Evolutionary conservation across 441 rosid species (phyloP).

Genomic region (Caryocar brasiliense): DNA sequence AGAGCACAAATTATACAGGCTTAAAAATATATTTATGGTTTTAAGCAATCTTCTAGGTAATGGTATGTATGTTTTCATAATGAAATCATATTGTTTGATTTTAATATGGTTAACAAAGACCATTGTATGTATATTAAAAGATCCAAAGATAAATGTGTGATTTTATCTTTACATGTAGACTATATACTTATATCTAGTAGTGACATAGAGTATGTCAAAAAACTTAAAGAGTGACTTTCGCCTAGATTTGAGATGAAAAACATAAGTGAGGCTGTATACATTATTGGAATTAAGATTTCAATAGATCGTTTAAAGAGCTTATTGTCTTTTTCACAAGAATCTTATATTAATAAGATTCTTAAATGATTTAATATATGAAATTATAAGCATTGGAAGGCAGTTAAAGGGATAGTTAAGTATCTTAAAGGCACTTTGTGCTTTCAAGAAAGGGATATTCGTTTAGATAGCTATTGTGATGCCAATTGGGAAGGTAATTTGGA

Average conservation of each 20-base stretch:
- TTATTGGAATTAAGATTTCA: background rate
- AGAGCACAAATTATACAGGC: background rate
- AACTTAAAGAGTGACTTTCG: background rate
- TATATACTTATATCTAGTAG: background rate
- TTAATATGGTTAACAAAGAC: background rate
- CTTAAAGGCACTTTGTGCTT: background rate
- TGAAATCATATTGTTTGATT: background rate
- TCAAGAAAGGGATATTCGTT: background rate
- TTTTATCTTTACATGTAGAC: background rate
- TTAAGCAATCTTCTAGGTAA: background rate
- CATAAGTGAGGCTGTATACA: background rate
- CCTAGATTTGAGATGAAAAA: conserved; percentile 1
- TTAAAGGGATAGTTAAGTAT: background rate
- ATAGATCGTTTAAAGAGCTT: background rate
- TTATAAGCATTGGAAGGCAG: background rate
- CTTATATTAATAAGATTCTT: background rate
- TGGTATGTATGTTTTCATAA: background rate
- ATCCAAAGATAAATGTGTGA: background rate
- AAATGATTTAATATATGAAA: background rate
- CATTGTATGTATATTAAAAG: background rate
- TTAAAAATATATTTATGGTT: background rate
- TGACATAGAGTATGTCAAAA: background rate
- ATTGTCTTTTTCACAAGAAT: background rate
- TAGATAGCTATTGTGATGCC: background rate
- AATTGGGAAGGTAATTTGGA: background rate